Base-by-base conservation (phyloP, 495 filamentous ascomycete species). In the Aspergillus saccharolyticus region DNA sequence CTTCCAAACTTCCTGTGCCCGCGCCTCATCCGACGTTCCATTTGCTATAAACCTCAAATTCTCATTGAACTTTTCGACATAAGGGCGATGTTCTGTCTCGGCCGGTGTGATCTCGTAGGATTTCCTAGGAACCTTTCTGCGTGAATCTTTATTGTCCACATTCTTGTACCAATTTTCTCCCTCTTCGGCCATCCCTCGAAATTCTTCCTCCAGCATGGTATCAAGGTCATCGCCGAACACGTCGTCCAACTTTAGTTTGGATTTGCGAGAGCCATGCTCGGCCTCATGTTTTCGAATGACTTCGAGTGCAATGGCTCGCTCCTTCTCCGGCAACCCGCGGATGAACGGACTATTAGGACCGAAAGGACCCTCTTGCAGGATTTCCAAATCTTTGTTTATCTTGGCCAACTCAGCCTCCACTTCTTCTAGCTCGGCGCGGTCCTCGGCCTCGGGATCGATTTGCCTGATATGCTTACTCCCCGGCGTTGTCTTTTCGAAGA, bases 301-400 rank as follows among this genome's bases (percentile, higher is more conserved):
- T 58, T 79, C 73, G 8, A 78, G 56, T 10, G 74, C 75, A 60
- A 73, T 68, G 20, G 59, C 65, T 49, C 71, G 60, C 24, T 79
- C 75, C 25, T 75, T 58, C 49, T 77, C 72, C 0, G 74, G 72
- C 45, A 79, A 57, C 16, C 60, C 61, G 42, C 66, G 60, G 33
- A 79, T 79, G 54, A 79, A 78, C 19, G 66, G 60, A 47, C 76
- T 71, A 54, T 78, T 70, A 28, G 70, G 69, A n/a, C 66, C 62
- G 50, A 71, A 78, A 17, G 75, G 75, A 0, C 73, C 74, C 53
- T 74, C 70, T 48, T 73, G 69, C 33, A 75, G 24, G 56, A 73
- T 56, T 64, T 79, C 68, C 55, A 89, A 72, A 59, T 87, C 76
- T 54, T 76, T 63, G 56, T 87, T 80, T 30, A 88, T 61, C 57